These are phyloP conservation scores for Tylopilus sp. DNA, from an alignment of 768 basidiomycete species.

Conservation along the genomic window DNA sequence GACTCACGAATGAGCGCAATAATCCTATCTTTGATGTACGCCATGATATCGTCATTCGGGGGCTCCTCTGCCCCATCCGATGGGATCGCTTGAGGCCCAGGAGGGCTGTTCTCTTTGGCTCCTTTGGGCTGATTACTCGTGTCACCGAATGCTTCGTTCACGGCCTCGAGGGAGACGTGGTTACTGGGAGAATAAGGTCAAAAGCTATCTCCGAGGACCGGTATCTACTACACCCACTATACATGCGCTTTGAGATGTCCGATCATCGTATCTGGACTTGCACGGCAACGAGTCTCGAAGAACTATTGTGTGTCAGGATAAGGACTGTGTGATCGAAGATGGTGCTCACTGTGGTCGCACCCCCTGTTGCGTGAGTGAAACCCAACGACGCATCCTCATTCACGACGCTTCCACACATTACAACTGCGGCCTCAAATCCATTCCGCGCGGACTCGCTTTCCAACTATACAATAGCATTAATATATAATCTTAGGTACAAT, in stretches of 20 bases:
- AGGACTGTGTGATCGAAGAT: too few species aligned
- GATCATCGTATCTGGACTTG: not conserved
- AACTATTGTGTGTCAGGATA: too few species aligned
- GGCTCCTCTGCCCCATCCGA: not conserved
- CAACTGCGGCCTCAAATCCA: not conserved
- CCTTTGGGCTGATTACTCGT: not conserved
- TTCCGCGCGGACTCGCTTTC: not conserved
- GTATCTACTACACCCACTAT: not conserved
- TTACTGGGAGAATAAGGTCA: not conserved
- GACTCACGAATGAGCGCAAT: not conserved
- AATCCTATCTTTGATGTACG: not conserved
- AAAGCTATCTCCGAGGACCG: not conserved
- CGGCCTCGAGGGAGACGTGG: not conserved
- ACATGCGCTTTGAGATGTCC: conserved; percentile 7
- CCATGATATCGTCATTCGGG: not conserved
- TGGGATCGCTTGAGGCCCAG: not conserved
- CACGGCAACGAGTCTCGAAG: not conserved
- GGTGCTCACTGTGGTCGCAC: not conserved
- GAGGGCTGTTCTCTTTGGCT: too few species aligned
- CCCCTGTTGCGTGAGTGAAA: not conserved
- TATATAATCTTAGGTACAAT: not conserved
- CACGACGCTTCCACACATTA: conserved; percentile 1
- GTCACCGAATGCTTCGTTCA: not conserved
- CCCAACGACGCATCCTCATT: conserved; percentile 3
- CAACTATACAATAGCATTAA: not conserved